Evolutionary conservation across 805 yeast species (phyloP), one percentile per base, ranked within the genome.

Genomic region (Pichia sporocuriosa): DNA sequence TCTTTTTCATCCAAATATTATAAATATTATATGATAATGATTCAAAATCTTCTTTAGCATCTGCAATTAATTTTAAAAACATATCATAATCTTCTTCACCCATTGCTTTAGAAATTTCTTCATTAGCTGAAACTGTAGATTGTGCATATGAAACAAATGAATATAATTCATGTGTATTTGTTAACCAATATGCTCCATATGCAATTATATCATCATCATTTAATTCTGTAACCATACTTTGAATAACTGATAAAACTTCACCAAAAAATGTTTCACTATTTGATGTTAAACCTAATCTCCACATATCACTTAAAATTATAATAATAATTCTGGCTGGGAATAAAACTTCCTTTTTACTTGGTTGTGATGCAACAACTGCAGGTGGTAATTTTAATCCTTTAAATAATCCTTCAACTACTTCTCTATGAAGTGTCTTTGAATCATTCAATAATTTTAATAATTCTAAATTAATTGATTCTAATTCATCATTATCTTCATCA

Each of bases 251-350:
- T 59, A 90, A 72, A 3, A 88, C 94, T 59, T 84, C 89, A 35
- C 96, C 96, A 47, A 93, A 68, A 58, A 93, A 84, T 43, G 79
- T 80, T 67, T 93, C 97, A 58, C 90, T 80, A 62, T 90, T 96
- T 51, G 83, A 79, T 13, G 96, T 87, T 55, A 88, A 74, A 2
- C 97, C 97, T 36, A 90, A 71, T 65, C 97, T 77, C 98, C 98
- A 93, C 97, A 93, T 88, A 62, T 93, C 98, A 55, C 94, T 81
- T 49, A 90, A 70, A 26, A 90, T 82, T 50, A 93, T 83, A 56
- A 93, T 90, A 56, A 93, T 79, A 50, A 93, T 86, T 69, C 96
- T 79, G 2, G 97, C 93, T 22, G 98, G 98, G 79, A 88, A 93
- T 41, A 93, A 70, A 10, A 90, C 95, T 60, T 93, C 97, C 57